Conservation (phyloP, 495 filamentous ascomycete genomes). For the Penicillium antarcticum region DNA sequence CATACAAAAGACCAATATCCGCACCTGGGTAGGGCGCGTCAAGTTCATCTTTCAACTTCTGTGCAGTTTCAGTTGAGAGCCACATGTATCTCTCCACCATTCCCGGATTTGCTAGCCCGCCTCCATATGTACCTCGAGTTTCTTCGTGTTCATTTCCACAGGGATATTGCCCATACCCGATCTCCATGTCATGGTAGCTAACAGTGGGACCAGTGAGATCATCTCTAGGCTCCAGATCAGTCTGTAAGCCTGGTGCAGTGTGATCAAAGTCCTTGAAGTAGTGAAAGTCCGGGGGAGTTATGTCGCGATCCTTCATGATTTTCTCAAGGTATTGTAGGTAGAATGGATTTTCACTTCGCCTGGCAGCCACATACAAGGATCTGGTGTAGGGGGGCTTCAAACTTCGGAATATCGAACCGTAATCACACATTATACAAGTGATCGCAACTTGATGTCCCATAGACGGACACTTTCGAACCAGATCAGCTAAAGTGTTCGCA, state of each 20-base stretch:
- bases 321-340: slow-evolving; percentile 17
- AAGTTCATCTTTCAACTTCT: slow-evolving; percentile 14
- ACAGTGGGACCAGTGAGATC: slow-evolving; percentile 1
- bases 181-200: slow-evolving; percentile 5
- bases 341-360: slow-evolving; percentile 11
- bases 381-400: slow-evolving; percentile 13
- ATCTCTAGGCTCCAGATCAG: slow-evolving; percentile 18
- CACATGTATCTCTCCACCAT: slow-evolving; percentile 17
- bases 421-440: slow-evolving; percentile 14
- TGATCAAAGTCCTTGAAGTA: slow-evolving; percentile 7
- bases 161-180: slow-evolving; percentile 7
- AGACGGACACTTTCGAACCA: slow-evolving; percentile 14
- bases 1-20: slow-evolving; percentile 14
- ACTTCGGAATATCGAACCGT: slow-evolving; percentile 4
- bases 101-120: slow-evolving; percentile 3
- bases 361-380: slow-evolving; percentile 15
- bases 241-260: slow-evolving; percentile 11
- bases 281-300: slow-evolving; percentile 4
- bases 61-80: slow-evolving; percentile 15
- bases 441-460: slow-evolving; percentile 17
- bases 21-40: slow-evolving; percentile 1
- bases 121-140: slow-evolving; percentile 9
- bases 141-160: slow-evolving; percentile 1
- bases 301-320: slow-evolving; percentile 8
- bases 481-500: slow-evolving; percentile 9